phyloP scores from a whole-genome alignment of 1,284 basidiomycete species.

The Tilletia horrida region DNA sequence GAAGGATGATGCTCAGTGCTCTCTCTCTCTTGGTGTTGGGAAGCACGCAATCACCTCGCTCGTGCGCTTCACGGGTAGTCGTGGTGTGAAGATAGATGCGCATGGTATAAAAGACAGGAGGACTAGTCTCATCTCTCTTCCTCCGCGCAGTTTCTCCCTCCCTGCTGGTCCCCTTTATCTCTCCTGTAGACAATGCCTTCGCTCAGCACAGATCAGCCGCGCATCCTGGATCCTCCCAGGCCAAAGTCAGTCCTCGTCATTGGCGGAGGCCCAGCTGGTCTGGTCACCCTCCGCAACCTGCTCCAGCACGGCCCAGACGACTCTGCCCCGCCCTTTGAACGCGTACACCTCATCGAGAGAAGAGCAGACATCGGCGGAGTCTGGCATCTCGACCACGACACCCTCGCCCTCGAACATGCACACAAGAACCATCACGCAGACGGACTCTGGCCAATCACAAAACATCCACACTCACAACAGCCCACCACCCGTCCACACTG shows the following conservation, averaged over 20 bases:
- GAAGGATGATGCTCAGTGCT: too few relatives aligned
- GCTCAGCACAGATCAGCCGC: constrained; percentile 11
- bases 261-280: constrained; percentile 44
- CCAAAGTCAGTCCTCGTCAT: constrained; percentile 38
- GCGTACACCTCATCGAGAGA: constrained; percentile 36
- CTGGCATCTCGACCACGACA: constrained; percentile 38
- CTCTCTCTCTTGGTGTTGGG: too few relatives aligned
- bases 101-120: too few relatives aligned
- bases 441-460: constrained; percentile 18
- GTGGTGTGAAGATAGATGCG: too few relatives aligned
- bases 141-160: background rate
- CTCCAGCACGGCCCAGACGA: constrained; percentile 22
- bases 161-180: too few relatives aligned
- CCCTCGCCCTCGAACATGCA: constrained; percentile 28
- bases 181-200: constrained; percentile 6
- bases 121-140: background rate
- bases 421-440: constrained; percentile 22
- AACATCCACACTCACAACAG: background rate
- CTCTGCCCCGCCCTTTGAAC: constrained; percentile 24
- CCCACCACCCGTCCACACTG: constrained; percentile 29
- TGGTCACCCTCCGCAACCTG: constrained; percentile 42
- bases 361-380: constrained; percentile 45
- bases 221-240: constrained; percentile 22
- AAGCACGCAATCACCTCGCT: too few relatives aligned
- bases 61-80: too few relatives aligned